Percentiles rank a stretch among this genome's conserved stretches.
Evolutionary conservation across 768 basidiomycete species (phyloP).

Genomic region (Cantharellus cinnabarinus): DNA sequence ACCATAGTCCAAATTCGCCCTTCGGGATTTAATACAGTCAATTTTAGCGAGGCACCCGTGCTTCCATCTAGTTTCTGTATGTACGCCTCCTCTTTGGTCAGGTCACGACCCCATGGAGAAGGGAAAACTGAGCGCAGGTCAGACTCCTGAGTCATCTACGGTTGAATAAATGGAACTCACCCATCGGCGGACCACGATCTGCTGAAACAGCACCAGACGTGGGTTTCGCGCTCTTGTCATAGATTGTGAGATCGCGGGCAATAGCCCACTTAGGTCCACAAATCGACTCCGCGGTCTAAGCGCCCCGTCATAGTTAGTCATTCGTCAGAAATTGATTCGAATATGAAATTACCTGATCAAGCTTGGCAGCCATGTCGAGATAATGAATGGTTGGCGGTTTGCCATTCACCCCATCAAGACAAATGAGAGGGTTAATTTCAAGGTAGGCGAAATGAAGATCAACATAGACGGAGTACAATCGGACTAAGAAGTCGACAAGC

Average conservation of each 20-base stretch:
- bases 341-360: constrained; percentile 44
- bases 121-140: constrained; percentile 34
- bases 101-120: constrained; percentile 87
- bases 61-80: constrained; percentile 95
- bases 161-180: constrained; percentile 16
- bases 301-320: neutral
- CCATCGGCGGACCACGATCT: constrained; percentile 94
- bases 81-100: constrained; percentile 98
- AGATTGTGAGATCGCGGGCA: constrained; percentile 70
- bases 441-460: constrained; percentile 99
- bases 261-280: constrained; percentile 98
- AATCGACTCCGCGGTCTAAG: constrained; percentile 76
- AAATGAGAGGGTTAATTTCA: constrained; percentile 96
- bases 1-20: constrained; percentile 99
- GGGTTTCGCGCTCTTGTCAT: constrained; percentile 31
- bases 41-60: constrained; percentile 93
- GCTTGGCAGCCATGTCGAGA: constrained; percentile 99
- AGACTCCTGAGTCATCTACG: constrained; percentile 4
- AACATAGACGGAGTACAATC: constrained; percentile 93
- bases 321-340: neutral
- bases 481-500: constrained; percentile 82
- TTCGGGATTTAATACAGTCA: constrained; percentile 86
- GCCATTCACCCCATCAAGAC: constrained; percentile 58
- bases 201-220: constrained; percentile 38
- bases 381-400: constrained; percentile 70